Evolutionary conservation across 2,329 filamentous ascomycete species (phyloP), one percentile per base, ranked within the genome.

Genomic region (Alternaria dauci): DNA sequence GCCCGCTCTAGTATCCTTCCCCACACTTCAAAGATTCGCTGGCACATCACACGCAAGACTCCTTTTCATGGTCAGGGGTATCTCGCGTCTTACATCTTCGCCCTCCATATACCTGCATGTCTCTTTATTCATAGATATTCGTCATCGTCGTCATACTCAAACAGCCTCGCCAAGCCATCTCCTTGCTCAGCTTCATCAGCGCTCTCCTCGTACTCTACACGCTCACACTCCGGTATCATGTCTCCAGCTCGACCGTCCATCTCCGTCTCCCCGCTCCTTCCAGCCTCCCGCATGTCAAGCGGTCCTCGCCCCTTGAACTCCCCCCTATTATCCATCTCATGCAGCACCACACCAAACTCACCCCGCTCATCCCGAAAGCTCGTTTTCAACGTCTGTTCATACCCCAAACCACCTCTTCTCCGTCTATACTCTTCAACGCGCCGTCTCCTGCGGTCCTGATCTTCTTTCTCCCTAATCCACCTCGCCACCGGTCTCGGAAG

Each of bases 311-410:
- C 39, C 25, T 38, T 11, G 5, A 48, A 61, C 3, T 23, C 44
- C 0, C 32, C 39, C 25, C 16, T 30, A 4, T 14, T n/a, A n/a
- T 54, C 50, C 39, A 30, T 47, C 26, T 60, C 57, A 23, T 47
- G 43, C 30, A 48, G 55, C 5, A 54, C 54, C 2, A 63, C 11
- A 34, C 54, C 44, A 36, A 56, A 65, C 0, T 34, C 18, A 0
- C 57, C 60, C 11, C 11, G 3, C 14, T 42, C 52, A 34, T 65
- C 63, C 6, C 2, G 5, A 7, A 36, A 36, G 20, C 43, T n/a
- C 23, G 20, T 5, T 20, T n/a, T 0, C 16, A 53, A 18, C n/a
- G 20, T 12, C 2, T 4, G 9, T 11, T 9, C 18, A 16, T 41
- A 16, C 23, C n/a, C 9, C 5, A 30, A 23, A 2, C 20, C 30